Conservation (phyloP, 805 yeast genomes). For the Hanseniaspora osmophila region DNA sequence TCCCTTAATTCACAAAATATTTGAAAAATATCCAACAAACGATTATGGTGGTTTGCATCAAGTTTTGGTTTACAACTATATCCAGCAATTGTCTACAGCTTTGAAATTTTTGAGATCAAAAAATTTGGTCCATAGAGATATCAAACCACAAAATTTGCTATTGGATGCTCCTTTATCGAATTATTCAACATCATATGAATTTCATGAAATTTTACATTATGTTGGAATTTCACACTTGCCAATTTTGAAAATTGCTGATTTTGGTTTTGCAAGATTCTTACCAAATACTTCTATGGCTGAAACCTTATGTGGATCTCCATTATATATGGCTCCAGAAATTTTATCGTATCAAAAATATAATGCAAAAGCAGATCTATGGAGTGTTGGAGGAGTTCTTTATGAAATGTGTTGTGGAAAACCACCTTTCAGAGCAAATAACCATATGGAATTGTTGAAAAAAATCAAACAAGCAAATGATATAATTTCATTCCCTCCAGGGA, state of each 20-base stretch:
- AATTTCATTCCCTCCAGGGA: constrained; percentile 54
- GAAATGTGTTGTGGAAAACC: constrained; percentile 97
- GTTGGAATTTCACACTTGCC: constrained; percentile 85
- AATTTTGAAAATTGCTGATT: constrained; percentile 84
- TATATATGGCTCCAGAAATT: constrained; percentile 98
- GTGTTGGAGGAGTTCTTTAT: constrained; percentile 89
- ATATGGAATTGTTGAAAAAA: constrained; percentile 73
- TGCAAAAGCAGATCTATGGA: constrained; percentile 96
- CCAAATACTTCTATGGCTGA: constrained; percentile 93
- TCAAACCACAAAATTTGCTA: constrained; percentile 70
- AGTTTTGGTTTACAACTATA: constrained; percentile 64
- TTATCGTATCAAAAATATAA: constrained; percentile 86
- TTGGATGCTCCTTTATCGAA: constrained; percentile 65
- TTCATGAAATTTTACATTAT: constrained; percentile 37
- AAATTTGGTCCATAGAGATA: constrained; percentile 82
- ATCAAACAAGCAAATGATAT: constrained; percentile 72
- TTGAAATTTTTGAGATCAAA: constrained; percentile 67
- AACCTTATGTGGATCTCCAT: constrained; percentile 92
- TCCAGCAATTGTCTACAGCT: constrained; percentile 78
- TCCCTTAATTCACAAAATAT: constrained; percentile 63
- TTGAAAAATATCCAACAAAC: constrained; percentile 68
- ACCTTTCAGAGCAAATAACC: constrained; percentile 88
- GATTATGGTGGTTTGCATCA: constrained; percentile 69
- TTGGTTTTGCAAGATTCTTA: constrained; percentile 90
- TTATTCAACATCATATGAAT: constrained; percentile 36